Conservation (phyloP, 306 rosid species). For the Echinosophora koreensis region DNA sequence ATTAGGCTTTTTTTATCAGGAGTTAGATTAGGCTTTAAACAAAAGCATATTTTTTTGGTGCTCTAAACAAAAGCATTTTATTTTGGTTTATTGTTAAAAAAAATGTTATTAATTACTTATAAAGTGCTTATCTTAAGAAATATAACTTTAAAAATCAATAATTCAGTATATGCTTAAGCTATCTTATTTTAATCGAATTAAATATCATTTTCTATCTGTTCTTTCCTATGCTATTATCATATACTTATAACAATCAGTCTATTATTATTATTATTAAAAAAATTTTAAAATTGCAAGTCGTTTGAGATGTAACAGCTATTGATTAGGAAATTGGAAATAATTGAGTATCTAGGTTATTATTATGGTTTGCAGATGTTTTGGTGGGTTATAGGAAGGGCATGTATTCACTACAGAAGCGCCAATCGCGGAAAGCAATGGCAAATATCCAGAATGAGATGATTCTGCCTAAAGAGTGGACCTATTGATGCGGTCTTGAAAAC, state of each 20-base stretch:
- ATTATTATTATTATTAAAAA: background rate
- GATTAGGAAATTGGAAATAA: slow-evolving; percentile 14
- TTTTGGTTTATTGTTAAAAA: too few species aligned
- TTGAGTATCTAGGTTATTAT: background rate
- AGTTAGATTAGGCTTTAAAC: background rate
- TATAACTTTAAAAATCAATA: too few species aligned
- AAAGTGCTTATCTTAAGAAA: too few species aligned
- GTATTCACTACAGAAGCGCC: slow-evolving; percentile 58
- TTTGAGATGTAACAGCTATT: slow-evolving; percentile 9
- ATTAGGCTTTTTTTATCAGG: too few species aligned
- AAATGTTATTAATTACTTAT: too few species aligned
- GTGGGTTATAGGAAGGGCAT: slow-evolving; percentile 47
- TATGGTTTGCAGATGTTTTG: slow-evolving; percentile 48
- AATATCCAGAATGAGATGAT: slow-evolving; percentile 52
- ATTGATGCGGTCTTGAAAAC: slow-evolving; percentile 40
- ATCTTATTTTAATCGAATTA: background rate
- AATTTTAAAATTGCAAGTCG: slow-evolving; percentile 40
- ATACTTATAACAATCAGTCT: too few species aligned
- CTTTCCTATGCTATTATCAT: too few species aligned
- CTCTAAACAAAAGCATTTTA: background rate
- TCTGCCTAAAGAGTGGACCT: slow-evolving; percentile 90
- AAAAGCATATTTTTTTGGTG: too few species aligned
- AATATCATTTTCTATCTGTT: background rate
- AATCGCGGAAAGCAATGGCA: slow-evolving; percentile 40
- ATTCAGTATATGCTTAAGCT: too few species aligned